phyloP scores from a whole-genome alignment of 768 basidiomycete genomes.

The Russula emetica region DNA sequence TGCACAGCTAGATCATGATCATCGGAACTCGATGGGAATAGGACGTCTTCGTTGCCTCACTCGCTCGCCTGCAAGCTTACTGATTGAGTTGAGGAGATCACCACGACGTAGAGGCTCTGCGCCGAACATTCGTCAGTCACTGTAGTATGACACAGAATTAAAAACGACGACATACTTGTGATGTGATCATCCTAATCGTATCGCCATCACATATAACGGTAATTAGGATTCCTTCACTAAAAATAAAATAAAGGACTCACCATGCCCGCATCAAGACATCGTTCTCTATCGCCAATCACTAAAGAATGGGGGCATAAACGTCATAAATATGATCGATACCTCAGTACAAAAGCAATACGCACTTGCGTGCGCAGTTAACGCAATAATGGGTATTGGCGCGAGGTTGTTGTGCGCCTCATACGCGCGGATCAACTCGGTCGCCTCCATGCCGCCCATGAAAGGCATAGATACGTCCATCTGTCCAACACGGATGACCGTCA shows the following conservation, averaged over 20 bases:
- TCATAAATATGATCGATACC: neutral
- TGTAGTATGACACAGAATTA: neutral
- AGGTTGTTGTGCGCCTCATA: constrained; percentile 74
- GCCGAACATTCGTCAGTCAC: constrained; percentile 5
- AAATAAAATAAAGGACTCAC: constrained; percentile 21
- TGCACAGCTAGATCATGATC: constrained; percentile 2
- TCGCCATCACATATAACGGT: neutral
- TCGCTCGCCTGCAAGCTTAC: constrained; percentile 70
- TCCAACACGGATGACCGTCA: too few species aligned
- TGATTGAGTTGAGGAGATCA: constrained; percentile 77
- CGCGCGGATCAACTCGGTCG: constrained; percentile 85
- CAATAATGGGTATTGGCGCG: constrained; percentile 84
- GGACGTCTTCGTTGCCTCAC: constrained; percentile 28
- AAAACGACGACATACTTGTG: constrained; percentile 53
- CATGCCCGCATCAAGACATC: constrained; percentile 75
- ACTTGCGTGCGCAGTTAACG: constrained; percentile 96
- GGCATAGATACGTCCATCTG: constrained; percentile 99
- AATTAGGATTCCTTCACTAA: neutral
- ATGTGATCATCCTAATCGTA: constrained; percentile 65
- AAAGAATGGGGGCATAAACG: neutral
- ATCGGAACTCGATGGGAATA: constrained; percentile 19
- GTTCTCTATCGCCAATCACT: constrained; percentile 88
- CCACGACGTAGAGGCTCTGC: constrained; percentile 75
- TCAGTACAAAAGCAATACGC: constrained; percentile 35
- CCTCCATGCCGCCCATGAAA: constrained; percentile 98